Percentiles rank a stretch among this genome's conserved stretches.
Conservation (phyloP, 345 rosid genomes). For the Physaria fendleri region DNA sequence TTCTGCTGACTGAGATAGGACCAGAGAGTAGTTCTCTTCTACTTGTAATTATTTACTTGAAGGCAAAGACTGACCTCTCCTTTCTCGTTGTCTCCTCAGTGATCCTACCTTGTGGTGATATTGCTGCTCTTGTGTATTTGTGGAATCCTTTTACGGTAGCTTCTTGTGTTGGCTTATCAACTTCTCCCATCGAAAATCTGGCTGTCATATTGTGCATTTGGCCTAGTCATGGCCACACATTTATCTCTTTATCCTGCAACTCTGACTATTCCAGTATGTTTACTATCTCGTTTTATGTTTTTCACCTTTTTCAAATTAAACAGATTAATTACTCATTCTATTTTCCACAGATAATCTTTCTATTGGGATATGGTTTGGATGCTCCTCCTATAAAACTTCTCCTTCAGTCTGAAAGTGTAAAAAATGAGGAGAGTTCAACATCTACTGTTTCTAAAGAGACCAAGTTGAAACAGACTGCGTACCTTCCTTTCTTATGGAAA, state of each 20-base stretch:
- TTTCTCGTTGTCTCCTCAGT: conserved; percentile 33
- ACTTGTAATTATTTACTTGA: not conserved
- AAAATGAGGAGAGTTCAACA: conserved; percentile 13
- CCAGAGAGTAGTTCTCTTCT: too few relatives aligned
- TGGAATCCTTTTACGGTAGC: conserved; percentile 89
- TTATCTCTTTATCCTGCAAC: conserved; percentile 75
- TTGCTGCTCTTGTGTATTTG: conserved; percentile 74
- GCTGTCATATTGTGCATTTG: conserved; percentile 65
- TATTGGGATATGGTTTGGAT: conserved; percentile 77
- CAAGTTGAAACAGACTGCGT: conserved; percentile 24
- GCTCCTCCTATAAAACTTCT: conserved; percentile 66
- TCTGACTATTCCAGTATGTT: conserved; percentile 65
- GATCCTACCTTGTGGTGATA: conserved; percentile 51
- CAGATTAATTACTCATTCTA: conserved; percentile 4
- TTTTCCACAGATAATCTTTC: conserved; percentile 51
- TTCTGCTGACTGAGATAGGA: not conserved
- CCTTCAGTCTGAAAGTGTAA: conserved; percentile 25
- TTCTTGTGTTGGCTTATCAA: conserved; percentile 75
- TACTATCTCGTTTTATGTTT: not conserved
- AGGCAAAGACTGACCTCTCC: not conserved
- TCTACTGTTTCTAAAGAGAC: conserved; percentile 21
- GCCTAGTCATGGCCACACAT: conserved; percentile 81
- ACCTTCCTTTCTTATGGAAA: conserved; percentile 47
- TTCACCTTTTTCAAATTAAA: not conserved
- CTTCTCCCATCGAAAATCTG: conserved; percentile 78